Conservation (phyloP, 2,329 filamentous ascomycete species). For the Sporothrix euskadiensis region DNA sequence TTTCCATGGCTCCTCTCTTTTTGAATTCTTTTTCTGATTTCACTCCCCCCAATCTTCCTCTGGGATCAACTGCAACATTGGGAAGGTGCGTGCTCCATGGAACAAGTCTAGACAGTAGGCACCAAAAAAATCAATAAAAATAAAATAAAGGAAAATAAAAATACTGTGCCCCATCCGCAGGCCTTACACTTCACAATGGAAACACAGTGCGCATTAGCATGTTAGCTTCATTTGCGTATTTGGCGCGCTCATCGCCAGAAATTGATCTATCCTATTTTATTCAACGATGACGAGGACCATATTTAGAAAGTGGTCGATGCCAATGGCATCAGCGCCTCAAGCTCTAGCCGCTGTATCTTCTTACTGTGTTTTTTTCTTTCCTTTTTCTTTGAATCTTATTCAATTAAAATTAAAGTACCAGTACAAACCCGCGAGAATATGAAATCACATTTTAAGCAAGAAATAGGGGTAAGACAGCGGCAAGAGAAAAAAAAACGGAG, state of each 20-base stretch:
- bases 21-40: not conserved
- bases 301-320: not conserved
- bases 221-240: not conserved
- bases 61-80: conserved; percentile 23
- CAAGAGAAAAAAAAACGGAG: conserved; percentile 2
- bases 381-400: not conserved
- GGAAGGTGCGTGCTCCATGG: not conserved
- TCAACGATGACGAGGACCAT: not conserved
- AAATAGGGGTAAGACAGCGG: not conserved
- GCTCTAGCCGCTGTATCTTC: not conserved
- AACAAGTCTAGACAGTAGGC: not conserved
- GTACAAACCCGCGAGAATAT: no score
- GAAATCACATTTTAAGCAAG: not conserved
- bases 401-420: not conserved
- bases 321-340: not conserved
- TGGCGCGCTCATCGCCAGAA: not conserved
- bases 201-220: not conserved
- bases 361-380: not conserved
- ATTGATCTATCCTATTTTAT: not conserved
- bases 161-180: not conserved
- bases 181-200: not conserved
- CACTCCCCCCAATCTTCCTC: not conserved
- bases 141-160: not conserved
- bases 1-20: not conserved
- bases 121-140: not conserved